Conservation (phyloP, 495 filamentous ascomycete genomes). For the Xylaria longipes region DNA sequence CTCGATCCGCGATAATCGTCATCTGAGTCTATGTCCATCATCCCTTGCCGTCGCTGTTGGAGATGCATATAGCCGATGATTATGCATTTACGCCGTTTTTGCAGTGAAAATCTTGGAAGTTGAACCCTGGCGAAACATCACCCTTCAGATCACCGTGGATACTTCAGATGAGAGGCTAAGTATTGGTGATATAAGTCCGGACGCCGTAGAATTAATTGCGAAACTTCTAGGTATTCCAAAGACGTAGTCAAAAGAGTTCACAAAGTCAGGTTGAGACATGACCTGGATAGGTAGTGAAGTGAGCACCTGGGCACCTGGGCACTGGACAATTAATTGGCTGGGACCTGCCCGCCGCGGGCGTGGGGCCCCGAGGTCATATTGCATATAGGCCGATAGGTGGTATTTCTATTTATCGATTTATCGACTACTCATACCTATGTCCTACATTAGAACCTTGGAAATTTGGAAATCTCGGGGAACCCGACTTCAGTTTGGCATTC, state of each 20-base stretch:
- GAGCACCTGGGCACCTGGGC: too few relatives aligned
- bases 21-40: slow-evolving; percentile 24
- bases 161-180: background rate
- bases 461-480: too few relatives aligned
- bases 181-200: background rate
- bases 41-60: background rate
- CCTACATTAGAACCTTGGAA: too few relatives aligned
- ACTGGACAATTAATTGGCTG: too few relatives aligned
- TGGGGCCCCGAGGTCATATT: too few relatives aligned
- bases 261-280: background rate
- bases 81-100: slow-evolving; percentile 19
- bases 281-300: too few relatives aligned
- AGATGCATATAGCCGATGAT: slow-evolving; percentile 15
- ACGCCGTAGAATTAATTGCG: background rate
- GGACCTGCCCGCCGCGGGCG: too few relatives aligned
- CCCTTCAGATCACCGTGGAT: background rate
- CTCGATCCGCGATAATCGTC: background rate
- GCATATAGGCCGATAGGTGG: too few relatives aligned
- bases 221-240: background rate
- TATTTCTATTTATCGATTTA: background rate
- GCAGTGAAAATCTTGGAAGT: background rate
- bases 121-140: background rate
- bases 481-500: too few relatives aligned
- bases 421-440: too few relatives aligned
- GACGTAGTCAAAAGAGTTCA: background rate